Evolutionary conservation across 805 yeast species (phyloP), one percentile per base, ranked within the genome.

Genomic region (Nakazawaea anatomiae): DNA sequence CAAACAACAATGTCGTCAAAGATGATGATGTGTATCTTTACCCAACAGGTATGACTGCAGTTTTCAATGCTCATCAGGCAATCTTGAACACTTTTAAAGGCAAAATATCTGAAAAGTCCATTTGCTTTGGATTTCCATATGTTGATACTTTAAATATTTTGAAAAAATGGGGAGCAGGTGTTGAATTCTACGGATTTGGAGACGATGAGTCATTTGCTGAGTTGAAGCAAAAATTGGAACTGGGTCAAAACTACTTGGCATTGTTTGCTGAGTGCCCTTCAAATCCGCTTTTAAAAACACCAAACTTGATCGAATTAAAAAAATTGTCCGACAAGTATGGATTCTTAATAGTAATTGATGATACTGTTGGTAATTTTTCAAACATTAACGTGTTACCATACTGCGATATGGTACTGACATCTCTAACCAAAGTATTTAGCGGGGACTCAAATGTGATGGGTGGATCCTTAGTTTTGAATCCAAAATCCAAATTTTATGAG

Each of bases 381-480:
- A 94, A 94, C 67, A 77, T 90, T 46, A 87, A 89, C 57, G 87
- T 87, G 4, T 72, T 89, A 52, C 86, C 89, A 25, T 86, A 80
- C 63, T 84, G 89, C n/a, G 99, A 94, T 66, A 77, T 91, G 46
- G 86, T 88, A 12, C 94, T 85, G 35, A 80, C 92, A 34, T 89
- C 97, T 7, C 73, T 94, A 54, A 91, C 97, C 9, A 94, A 94
- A 65, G 87, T 91, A 14, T 94, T 94, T 64, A 83, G 92, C 38
- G 97, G 98, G 28, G 97, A 89, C 64, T 85, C 96, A 34, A 90
- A 92, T 61, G 97, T 92, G 47, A 87, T 92, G 92, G 97, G 90
- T 0, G 99, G 99, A 3, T 83, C 92, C 10, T 66, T 91, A 54
- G 83, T 89, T 5, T 69, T 94, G 58, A 94, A 92, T 62, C 86